Conservation (phyloP, 2,329 filamentous ascomycete species). For the Geosmithia putterillii region DNA sequence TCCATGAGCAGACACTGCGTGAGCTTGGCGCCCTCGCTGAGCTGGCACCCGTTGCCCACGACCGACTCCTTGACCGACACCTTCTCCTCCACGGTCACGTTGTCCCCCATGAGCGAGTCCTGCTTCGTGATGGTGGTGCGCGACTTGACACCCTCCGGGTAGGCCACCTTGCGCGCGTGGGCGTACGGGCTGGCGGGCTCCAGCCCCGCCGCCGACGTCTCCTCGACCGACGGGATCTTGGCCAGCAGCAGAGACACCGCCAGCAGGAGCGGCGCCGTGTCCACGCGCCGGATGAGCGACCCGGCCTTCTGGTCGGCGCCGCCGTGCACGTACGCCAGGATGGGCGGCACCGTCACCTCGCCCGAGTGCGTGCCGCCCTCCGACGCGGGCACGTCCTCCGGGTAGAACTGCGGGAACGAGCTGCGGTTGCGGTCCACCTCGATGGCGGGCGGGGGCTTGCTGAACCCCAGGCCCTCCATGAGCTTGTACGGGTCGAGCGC, state of each 20-base stretch:
- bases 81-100: slow-evolving; percentile 81
- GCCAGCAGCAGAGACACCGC: slow-evolving; percentile 76
- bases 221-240: slow-evolving; percentile 63
- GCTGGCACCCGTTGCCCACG: slow-evolving; percentile 76
- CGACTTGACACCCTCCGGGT: slow-evolving; percentile 68
- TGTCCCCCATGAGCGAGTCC: slow-evolving; percentile 77
- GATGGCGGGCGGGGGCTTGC: not conserved
- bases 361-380: slow-evolving; percentile 9
- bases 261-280: slow-evolving; percentile 73
- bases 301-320: slow-evolving; percentile 27
- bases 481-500: not conserved
- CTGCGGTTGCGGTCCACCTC: not conserved
- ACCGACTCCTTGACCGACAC: slow-evolving; percentile 87
- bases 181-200: slow-evolving; percentile 58
- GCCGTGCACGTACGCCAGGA: slow-evolving; percentile 75
- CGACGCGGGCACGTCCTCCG: too few species aligned
- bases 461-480: not conserved
- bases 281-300: slow-evolving; percentile 73
- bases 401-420: not conserved
- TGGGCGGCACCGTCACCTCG: slow-evolving; percentile 44
- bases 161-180: slow-evolving; percentile 67
- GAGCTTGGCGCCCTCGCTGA: slow-evolving; percentile 74
- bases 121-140: slow-evolving; percentile 71
- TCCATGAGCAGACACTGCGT: slow-evolving; percentile 91
- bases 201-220: slow-evolving; percentile 35